Conservation (phyloP, 306 rosid genomes). For the Quercus bicolor region DNA sequence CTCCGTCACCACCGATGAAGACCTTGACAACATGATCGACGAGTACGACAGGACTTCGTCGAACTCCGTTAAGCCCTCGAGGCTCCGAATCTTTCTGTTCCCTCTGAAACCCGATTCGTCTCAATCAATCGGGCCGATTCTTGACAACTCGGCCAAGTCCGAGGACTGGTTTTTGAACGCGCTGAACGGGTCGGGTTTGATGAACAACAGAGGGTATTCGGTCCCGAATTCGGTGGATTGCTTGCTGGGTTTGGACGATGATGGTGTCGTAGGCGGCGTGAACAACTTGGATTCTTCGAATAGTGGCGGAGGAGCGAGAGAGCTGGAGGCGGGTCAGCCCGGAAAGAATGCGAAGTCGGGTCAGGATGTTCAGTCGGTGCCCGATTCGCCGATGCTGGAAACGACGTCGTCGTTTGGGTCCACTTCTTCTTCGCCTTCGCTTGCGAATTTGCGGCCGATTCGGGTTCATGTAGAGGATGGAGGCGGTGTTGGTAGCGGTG, state of each 20-base stretch:
- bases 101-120: conserved; percentile 62
- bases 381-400: conserved; percentile 94
- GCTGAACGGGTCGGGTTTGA: conserved; percentile 57
- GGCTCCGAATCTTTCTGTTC: conserved; percentile 75
- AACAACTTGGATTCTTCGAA: conserved; percentile 41
- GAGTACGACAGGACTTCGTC: conserved; percentile 79
- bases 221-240: conserved; percentile 83
- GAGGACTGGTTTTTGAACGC: conserved; percentile 90
- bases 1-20: conserved; percentile 89
- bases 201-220: conserved; percentile 54
- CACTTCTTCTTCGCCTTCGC: conserved; percentile 81
- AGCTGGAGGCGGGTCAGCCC: conserved; percentile 39
- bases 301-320: conserved; percentile 24
- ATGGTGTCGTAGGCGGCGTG: conserved; percentile 16
- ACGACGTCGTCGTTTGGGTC: conserved; percentile 89
- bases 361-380: conserved; percentile 89
- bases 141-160: conserved; percentile 58
- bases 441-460: conserved; percentile 87
- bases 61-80: conserved; percentile 52
- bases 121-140: conserved; percentile 75
- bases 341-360: conserved; percentile 60
- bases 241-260: conserved; percentile 77
- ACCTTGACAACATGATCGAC: conserved; percentile 93
- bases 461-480: conserved; percentile 79
- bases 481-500: not conserved